Base-by-base conservation (phyloP, 306 rosid genomes). In the Medicago truncatula region DNA sequence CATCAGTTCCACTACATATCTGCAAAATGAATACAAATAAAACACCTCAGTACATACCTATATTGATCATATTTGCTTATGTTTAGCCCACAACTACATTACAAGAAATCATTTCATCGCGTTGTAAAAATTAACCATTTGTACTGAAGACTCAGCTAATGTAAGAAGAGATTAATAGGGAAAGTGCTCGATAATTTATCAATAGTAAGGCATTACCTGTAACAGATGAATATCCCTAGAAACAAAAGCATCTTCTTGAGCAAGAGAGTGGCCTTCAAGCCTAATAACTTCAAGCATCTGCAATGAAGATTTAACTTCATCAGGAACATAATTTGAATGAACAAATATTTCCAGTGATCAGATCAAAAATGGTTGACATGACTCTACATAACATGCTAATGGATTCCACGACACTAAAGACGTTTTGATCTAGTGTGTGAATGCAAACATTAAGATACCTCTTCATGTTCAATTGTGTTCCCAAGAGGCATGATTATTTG, bases 401-500 rank as follows among this genome's bases (percentile, higher is more conserved):
- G 7, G 28, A 56, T 10, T 56, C 53, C 31, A 18, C 9, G 21
- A 44, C 46, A 69, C 9, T 41, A 10, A 31, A 52, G 56, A 21
- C 17, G 41, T 52, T 65, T 34, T 9, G 15, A 12, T 34, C 23
- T 40, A 3, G 53, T 38, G 25, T 38, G 57, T 5, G 47, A 75
- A 67, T 40, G 71, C 62, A 71, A 71, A 61, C 70, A 52, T 69
- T 65, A 73, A 69, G 68, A 52, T 71, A 87, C 97, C 93, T 96
- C 99, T 85, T 92, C 99, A 9, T 96, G 93, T 67, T 92, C 99
- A 36, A 96, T 90, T 15, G 98, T 96, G 63, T 89, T 98, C 79
- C 99, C 99, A 41, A 92, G 98, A 7, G 99, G 98, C 98, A 96
- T 96, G 77, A 96, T 92, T 77, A 96, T 87, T 88, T 96, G 98